A percentile compares a stretch with the other conserved stretches of the same genome.
These are phyloP conservation scores for Gnomoniopsis smithogilvyi DNA, from an alignment of 2,329 filamentous ascomycete species.

Conservation along the genomic window DNA sequence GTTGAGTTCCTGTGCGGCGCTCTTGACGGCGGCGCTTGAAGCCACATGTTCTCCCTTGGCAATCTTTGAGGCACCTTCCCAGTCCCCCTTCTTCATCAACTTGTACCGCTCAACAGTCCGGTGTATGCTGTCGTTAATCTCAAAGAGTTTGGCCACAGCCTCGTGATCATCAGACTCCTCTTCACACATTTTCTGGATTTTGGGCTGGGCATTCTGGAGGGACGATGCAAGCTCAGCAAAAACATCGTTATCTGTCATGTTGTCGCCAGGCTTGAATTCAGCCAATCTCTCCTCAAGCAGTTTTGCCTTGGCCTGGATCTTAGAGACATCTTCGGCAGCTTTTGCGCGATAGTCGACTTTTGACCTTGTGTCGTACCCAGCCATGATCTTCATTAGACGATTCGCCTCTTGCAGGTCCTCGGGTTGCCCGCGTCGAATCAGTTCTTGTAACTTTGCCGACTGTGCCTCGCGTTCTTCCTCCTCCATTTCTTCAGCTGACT, in stretches of 20 bases:
- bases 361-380: conserved; percentile 88
- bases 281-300: conserved; percentile 91
- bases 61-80: conserved; percentile 78
- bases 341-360: conserved; percentile 99
- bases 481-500: conserved; percentile 98
- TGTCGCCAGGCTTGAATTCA: conserved; percentile 76
- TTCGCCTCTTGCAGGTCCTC: conserved; percentile 97
- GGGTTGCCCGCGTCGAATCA: conserved; percentile 87
- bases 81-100: conserved; percentile 90
- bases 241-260: conserved; percentile 65
- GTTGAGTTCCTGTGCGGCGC: conserved; percentile 71
- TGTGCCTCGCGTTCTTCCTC: conserved; percentile 93
- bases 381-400: conserved; percentile 98
- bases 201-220: conserved; percentile 90
- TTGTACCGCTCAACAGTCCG: conserved; percentile 94
- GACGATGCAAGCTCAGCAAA: conserved; percentile 84
- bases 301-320: conserved; percentile 92
- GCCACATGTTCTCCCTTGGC: conserved; percentile 65
- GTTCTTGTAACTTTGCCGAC: conserved; percentile 95
- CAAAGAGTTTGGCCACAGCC: conserved; percentile 89
- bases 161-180: conserved; percentile 97
- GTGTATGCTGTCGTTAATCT: conserved; percentile 99
- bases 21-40: conserved; percentile 50
- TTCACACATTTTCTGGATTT: conserved; percentile 99
- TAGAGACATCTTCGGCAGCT: conserved; percentile 89